These are phyloP conservation scores for Colletotrichum kahawae DNA, from an alignment of 2,329 filamentous ascomycete genomes.

Conservation along the genomic window DNA sequence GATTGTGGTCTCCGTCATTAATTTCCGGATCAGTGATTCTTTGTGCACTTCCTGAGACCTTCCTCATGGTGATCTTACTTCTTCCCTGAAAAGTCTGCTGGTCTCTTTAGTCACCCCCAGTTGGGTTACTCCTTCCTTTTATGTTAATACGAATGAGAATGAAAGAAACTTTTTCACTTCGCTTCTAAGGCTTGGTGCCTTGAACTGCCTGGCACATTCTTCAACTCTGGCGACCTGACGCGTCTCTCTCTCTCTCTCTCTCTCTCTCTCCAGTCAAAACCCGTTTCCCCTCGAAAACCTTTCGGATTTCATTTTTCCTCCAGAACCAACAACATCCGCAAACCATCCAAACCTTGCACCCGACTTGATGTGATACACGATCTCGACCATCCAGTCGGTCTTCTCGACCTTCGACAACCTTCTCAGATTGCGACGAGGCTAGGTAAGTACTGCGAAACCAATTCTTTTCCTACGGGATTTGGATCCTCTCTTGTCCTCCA, in stretches of 20 bases:
- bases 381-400: not conserved
- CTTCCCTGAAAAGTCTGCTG: not conserved
- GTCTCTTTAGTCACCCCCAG: not conserved
- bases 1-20: not conserved
- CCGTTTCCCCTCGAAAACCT: not conserved
- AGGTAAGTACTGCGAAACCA: not conserved
- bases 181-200: not conserved
- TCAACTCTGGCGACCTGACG: not conserved
- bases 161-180: not conserved
- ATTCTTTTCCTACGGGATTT: not conserved
- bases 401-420: not conserved
- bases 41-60: not conserved
- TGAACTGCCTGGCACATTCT: not conserved
- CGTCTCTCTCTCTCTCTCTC: not conserved
- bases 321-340: not conserved
- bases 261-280: not conserved
- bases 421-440: not conserved
- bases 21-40: not conserved
- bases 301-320: not conserved
- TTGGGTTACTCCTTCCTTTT: not conserved
- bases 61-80: not conserved
- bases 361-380: not conserved
- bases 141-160: not conserved
- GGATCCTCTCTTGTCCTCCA: not conserved
- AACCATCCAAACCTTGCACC: not conserved